Conservation (phyloP, 176 grass and related monocot genomes). For the Musa troglodytarum region DNA sequence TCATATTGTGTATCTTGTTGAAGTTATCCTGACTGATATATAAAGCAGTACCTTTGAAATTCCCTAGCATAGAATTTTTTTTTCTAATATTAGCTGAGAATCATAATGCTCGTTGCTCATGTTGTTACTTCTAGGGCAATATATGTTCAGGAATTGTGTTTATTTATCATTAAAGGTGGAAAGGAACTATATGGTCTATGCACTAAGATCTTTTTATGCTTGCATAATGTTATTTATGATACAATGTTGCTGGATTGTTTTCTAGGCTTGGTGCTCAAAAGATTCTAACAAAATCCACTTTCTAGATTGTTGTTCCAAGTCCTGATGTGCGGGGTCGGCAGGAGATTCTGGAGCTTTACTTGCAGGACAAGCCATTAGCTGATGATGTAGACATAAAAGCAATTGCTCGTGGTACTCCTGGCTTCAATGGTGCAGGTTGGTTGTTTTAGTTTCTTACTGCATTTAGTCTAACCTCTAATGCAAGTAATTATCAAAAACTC, state of each 20-base stretch:
- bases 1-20: background rate
- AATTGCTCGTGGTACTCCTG: slow-evolving; percentile 91
- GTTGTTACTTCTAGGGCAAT: too few species aligned
- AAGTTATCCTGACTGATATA: background rate
- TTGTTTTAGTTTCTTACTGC: slow-evolving; percentile 3
- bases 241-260: background rate
- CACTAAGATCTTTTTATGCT: background rate
- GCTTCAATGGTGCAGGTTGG: slow-evolving; percentile 92
- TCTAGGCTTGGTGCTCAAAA: background rate
- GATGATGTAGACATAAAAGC: slow-evolving; percentile 78
- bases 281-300: slow-evolving; percentile 20
- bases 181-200: background rate
- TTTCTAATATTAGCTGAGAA: too few species aligned
- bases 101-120: too few species aligned
- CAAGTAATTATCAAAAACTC: background rate
- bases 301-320: slow-evolving; percentile 91
- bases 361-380: slow-evolving; percentile 84
- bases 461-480: slow-evolving; percentile 1
- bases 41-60: too few species aligned
- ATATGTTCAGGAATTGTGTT: background rate
- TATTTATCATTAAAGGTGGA: background rate
- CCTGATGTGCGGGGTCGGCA: slow-evolving; percentile 82
- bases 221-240: background rate
- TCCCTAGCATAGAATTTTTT: too few species aligned
- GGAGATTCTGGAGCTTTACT: slow-evolving; percentile 95